phyloP scores from a whole-genome alignment of 139 green algal genomes.

The Coelastrella sp. region DNA sequence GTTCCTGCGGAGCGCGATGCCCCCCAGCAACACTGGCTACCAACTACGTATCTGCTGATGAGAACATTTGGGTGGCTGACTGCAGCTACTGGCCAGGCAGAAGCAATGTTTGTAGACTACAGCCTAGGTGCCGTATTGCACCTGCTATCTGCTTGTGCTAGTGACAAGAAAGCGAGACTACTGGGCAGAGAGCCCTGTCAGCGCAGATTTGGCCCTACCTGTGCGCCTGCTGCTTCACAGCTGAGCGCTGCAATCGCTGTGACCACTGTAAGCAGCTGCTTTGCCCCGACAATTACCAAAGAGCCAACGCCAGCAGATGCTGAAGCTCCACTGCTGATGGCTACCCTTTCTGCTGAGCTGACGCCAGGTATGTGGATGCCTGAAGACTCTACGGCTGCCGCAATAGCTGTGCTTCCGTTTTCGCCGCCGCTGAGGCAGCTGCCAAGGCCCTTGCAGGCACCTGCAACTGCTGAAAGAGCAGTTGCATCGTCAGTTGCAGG shows the following conservation, averaged over 20 bases:
- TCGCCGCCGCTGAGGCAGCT: no score
- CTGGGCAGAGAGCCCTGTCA: no score
- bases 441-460: conserved; percentile 61
- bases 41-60: no score
- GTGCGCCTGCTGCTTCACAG: conserved; percentile 79
- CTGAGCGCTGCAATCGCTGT: conserved; percentile 76
- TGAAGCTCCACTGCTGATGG: conserved; percentile 66
- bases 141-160: no score
- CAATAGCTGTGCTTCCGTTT: no score
- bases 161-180: no score
- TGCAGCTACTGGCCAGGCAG: no score
- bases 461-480: conserved; percentile 53
- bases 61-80: no score
- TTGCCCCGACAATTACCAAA: conserved; percentile 64
- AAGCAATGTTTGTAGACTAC: no score
- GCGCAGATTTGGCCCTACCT: conserved; percentile 50
- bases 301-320: conserved; percentile 69
- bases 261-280: conserved; percentile 60
- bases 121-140: no score
- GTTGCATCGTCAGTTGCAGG: conserved; percentile 25
- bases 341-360: conserved; percentile 69
- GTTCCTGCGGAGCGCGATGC: no score
- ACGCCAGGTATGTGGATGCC: conserved; percentile 55
- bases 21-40: no score
- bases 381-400: conserved; percentile 4